These are phyloP conservation scores for Paramyrothecium roridum DNA, from an alignment of 2,329 filamentous ascomycete species.

Conservation along the genomic window DNA sequence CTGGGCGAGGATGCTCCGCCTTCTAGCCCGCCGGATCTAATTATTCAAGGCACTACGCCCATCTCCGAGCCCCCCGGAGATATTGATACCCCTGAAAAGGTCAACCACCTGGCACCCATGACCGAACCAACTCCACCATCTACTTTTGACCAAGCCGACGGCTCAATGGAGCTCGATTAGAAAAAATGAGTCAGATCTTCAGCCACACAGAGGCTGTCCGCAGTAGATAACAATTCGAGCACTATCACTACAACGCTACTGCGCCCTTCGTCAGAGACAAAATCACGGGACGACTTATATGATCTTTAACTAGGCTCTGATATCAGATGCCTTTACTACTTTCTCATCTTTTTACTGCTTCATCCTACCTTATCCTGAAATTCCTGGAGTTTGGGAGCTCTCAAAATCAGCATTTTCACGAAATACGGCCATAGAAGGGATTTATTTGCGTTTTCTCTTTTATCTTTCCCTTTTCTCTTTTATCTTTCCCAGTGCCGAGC, in stretches of 20 bases:
- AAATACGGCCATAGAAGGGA: background rate
- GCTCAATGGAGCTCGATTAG: constrained; percentile 37
- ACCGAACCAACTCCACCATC: constrained; percentile 36
- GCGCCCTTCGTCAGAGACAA: too few species aligned
- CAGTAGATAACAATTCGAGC: too few species aligned
- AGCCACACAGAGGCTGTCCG: too few species aligned
- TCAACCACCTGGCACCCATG: constrained; percentile 22
- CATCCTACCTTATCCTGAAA: background rate
- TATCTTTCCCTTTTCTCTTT: background rate
- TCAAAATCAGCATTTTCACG: background rate
- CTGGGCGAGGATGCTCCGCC: constrained; percentile 28
- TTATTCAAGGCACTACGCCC: constrained; percentile 19
- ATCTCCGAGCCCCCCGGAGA: constrained; percentile 17
- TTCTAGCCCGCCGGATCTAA: constrained; percentile 11
- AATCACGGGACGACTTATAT: too few species aligned
- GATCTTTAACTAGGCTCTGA: too few species aligned
- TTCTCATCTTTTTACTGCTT: background rate
- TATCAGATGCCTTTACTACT: background rate
- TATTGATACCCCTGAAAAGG: constrained; percentile 21
- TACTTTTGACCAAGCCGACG: constrained; percentile 34
- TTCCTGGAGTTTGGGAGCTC: background rate
- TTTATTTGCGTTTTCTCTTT: constrained; percentile 4
- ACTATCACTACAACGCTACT: too few species aligned
- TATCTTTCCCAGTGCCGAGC: background rate
- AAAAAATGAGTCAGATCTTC: background rate